These are phyloP conservation scores for Jatropha multifida DNA, from an alignment of 441 rosid species.

Conservation along the genomic window DNA sequence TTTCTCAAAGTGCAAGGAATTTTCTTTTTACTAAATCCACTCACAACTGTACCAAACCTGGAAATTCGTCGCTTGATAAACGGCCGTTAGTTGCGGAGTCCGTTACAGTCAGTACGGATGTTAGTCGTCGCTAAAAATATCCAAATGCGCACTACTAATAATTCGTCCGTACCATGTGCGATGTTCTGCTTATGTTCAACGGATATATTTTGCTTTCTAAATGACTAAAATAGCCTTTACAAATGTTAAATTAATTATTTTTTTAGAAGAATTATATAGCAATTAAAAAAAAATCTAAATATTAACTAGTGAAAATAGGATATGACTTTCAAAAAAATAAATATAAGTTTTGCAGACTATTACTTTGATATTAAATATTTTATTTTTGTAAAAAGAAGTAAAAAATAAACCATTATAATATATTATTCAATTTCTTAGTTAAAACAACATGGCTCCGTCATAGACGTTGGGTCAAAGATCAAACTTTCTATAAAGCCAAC, in stretches of 20 bases:
- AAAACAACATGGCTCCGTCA: slow-evolving; percentile 2
- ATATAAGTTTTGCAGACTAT: too few species aligned
- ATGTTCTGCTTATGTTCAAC: not conserved
- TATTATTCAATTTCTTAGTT: slow-evolving; percentile 20
- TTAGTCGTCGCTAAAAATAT: not conserved
- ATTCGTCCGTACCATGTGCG: not conserved
- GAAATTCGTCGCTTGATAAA: not conserved
- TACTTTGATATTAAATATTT: too few species aligned
- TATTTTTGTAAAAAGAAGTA: too few species aligned
- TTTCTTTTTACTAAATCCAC: too few species aligned
- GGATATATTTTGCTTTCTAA: slow-evolving; percentile 9
- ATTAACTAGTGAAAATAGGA: too few species aligned
- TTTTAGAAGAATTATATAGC: too few species aligned
- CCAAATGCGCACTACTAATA: not conserved
- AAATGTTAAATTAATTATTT: too few species aligned
- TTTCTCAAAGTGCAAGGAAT: not conserved
- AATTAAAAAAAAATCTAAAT: too few species aligned
- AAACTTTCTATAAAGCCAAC: slow-evolving; percentile 42
- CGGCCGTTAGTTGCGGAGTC: not conserved
- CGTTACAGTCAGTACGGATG: not conserved
- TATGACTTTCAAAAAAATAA: too few species aligned
- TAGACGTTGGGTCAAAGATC: slow-evolving; percentile 36
- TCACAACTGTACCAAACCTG: not conserved
- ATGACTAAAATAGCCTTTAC: not conserved
- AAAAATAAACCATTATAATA: too few species aligned